Evolutionary conservation across 768 basidiomycete genomes (phyloP).

Genomic region (Boletus subcaerulescens): DNA sequence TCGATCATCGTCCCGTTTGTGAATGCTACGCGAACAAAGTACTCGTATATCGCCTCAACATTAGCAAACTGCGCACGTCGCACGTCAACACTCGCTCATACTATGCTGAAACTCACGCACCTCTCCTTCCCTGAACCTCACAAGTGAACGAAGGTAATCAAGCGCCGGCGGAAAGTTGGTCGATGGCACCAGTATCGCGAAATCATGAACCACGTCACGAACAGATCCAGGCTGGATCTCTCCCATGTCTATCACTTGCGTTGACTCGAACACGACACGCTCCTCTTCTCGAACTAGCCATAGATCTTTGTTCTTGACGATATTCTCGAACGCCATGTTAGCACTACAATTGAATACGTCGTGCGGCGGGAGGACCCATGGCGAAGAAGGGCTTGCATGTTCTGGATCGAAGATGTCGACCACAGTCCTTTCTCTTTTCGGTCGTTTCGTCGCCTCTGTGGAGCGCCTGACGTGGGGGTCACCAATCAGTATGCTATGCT

Average conservation of each 20-base stretch:
- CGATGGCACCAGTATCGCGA: constrained; percentile 13
- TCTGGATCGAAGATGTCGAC: background rate
- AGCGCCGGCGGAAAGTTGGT: constrained; percentile 14
- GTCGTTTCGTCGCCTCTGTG: background rate
- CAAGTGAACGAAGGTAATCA: background rate
- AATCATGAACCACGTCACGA: background rate
- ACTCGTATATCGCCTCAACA: background rate
- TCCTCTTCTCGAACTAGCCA: constrained; percentile 15
- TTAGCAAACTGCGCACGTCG: background rate
- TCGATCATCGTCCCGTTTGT: background rate
- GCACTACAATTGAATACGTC: background rate
- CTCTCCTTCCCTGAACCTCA: background rate
- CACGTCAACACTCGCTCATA: background rate
- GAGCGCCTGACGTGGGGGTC: background rate
- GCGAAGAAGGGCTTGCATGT: background rate
- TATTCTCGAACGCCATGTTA: background rate
- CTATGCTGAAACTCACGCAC: background rate
- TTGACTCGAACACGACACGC: constrained; percentile 13
- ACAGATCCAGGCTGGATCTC: background rate
- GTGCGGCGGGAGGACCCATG: background rate
- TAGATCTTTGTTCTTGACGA: background rate
- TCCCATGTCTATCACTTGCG: background rate
- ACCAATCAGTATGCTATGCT: background rate
- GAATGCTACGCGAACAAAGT: background rate
- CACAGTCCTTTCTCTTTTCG: background rate